Conservation (phyloP, 306 rosid genomes). For the Cicer pinnatifidum region DNA sequence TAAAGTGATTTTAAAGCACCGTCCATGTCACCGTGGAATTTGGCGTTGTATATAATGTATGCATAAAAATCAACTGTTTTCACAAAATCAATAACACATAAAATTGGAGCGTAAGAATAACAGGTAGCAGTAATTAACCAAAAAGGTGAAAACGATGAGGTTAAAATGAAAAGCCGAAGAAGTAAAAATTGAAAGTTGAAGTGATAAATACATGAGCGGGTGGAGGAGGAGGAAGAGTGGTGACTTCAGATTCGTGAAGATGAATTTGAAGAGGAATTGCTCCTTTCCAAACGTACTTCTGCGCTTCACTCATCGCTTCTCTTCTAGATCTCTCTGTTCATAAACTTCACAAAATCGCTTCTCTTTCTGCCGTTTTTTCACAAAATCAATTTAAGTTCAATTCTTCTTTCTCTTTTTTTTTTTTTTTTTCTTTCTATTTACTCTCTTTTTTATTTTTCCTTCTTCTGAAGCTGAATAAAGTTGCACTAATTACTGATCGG, state of each 20-base stretch:
- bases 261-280: conserved; percentile 86
- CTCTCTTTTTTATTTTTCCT: no score
- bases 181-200: neutral
- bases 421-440: no score
- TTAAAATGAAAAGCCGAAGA: neutral
- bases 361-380: neutral
- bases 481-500: no score
- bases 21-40: no score
- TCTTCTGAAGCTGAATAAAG: no score
- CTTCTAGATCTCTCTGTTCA: conserved; percentile 34
- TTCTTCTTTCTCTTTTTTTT: no score
- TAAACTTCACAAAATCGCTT: conserved; percentile 31
- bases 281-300: conserved; percentile 77
- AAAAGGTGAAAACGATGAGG: neutral
- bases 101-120: neutral
- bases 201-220: conserved; percentile 66
- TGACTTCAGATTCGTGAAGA: conserved; percentile 89
- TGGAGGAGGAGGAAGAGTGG: conserved; percentile 85
- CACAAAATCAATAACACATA: neutral
- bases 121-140: neutral
- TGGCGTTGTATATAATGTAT: neutral
- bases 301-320: conserved; percentile 66
- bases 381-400: no score
- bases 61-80: neutral
- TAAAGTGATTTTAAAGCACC: no score